Evolutionary conservation across 2,329 filamentous ascomycete genomes (phyloP).

Genomic region (Pestalotiopsis sp.): DNA sequence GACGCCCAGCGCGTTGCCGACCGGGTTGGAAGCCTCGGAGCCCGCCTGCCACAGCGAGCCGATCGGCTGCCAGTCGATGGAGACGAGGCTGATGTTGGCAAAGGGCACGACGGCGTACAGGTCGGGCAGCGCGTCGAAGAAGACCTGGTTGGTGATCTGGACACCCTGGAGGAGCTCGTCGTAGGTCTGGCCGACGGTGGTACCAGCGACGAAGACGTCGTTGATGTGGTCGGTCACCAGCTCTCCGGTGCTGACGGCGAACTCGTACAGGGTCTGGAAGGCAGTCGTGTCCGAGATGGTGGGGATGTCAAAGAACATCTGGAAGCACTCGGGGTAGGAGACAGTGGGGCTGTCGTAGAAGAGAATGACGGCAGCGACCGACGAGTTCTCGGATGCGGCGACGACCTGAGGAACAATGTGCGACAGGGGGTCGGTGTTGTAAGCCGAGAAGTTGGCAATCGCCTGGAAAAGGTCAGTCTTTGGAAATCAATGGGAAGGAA

Average conservation of each 20-base stretch:
- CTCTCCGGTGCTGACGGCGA: slow-evolving; percentile 33
- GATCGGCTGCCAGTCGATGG: slow-evolving; percentile 36
- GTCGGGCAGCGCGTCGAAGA: slow-evolving; percentile 23
- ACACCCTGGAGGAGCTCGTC: slow-evolving; percentile 23
- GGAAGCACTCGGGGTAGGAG: slow-evolving; percentile 35
- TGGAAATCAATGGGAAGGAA: background rate
- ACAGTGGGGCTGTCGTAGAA: slow-evolving; percentile 38
- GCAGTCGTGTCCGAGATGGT: slow-evolving; percentile 33
- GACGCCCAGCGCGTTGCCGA: slow-evolving; percentile 38
- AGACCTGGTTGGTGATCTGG: slow-evolving; percentile 25
- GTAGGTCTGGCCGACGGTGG: slow-evolving; percentile 28
- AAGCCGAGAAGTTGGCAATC: slow-evolving; percentile 25
- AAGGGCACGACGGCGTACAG: slow-evolving; percentile 22
- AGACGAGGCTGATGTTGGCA: slow-evolving; percentile 21
- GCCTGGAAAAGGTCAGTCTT: slow-evolving; percentile 14
- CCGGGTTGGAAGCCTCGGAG: slow-evolving; percentile 28
- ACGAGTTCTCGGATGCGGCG: slow-evolving; percentile 22
- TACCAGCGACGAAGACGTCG: slow-evolving; percentile 39
- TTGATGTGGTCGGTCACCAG: slow-evolving; percentile 37
- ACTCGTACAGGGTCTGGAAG: slow-evolving; percentile 38
- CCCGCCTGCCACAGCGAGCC: slow-evolving; percentile 31
- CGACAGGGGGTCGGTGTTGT: slow-evolving; percentile 25
- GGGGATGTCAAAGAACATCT: slow-evolving; percentile 38
- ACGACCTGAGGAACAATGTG: slow-evolving; percentile 26
- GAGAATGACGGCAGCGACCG: slow-evolving; percentile 36